phyloP scores from a whole-genome alignment of 2,329 filamentous ascomycete species.

The Blastomyces parvus region DNA sequence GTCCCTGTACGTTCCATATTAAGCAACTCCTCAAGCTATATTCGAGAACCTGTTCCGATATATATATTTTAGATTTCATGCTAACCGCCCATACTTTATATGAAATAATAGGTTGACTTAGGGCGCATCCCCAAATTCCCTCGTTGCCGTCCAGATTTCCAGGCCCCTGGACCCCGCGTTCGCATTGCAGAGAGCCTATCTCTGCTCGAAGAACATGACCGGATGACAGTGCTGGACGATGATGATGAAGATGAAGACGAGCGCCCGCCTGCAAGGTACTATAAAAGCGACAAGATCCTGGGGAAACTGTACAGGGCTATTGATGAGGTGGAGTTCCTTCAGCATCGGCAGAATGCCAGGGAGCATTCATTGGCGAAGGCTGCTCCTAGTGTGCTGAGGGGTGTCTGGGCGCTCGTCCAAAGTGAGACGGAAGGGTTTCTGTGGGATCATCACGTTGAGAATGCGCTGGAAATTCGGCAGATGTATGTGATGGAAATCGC shows the following conservation, averaged over 20 bases:
- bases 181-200: constrained; percentile 31
- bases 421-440: constrained; percentile 19
- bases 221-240: constrained; percentile 37
- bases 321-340: constrained; percentile 60
- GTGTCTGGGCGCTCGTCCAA: constrained; percentile 18
- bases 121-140: constrained; percentile 13
- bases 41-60: constrained; percentile 30
- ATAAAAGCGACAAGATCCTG: constrained; percentile 58
- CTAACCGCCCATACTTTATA: neutral
- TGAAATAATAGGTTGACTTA: constrained; percentile 14
- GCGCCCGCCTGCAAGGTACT: constrained; percentile 46
- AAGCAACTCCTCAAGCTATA: neutral
- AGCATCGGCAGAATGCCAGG: constrained; percentile 36
- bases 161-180: constrained; percentile 41
- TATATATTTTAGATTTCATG: constrained; percentile 34
- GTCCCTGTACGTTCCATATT: constrained; percentile 36
- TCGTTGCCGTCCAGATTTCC: constrained; percentile 43
- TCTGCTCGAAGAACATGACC: constrained; percentile 38
- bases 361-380: constrained; percentile 9
- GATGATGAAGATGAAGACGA: constrained; percentile 42
- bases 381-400: constrained; percentile 19
- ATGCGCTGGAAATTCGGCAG: constrained; percentile 15
- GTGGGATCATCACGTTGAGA: constrained; percentile 19
- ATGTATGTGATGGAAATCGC: constrained; percentile 16
- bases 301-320: constrained; percentile 63